phyloP scores from a whole-genome alignment of 2,329 filamentous ascomycete genomes.

The Aspergillus pseudoviridinutans region DNA sequence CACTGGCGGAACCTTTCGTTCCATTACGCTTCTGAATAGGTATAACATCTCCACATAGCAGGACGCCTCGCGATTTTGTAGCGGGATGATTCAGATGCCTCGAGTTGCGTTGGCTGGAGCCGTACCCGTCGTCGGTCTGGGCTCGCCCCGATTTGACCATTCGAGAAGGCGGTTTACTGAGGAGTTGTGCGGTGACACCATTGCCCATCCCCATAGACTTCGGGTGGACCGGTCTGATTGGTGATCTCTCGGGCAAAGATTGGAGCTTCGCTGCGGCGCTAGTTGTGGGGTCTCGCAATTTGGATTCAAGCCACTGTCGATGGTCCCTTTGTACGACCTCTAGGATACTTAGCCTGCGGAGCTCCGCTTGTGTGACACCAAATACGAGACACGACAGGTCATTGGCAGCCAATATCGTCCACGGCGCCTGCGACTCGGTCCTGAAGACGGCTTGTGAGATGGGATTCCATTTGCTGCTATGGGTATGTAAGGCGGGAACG shows the following conservation, averaged over 20 bases:
- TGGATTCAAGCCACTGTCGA: constrained; percentile 83
- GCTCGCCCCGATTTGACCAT: constrained; percentile 44
- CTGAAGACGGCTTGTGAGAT: constrained; percentile 96
- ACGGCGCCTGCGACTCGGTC: constrained; percentile 83
- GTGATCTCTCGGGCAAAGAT: constrained; percentile 33
- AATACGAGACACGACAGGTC: constrained; percentile 97
- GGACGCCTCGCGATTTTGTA: constrained; percentile 77
- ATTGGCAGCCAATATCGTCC: constrained; percentile 95
- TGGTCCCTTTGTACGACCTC: constrained; percentile 91
- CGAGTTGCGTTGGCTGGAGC: constrained; percentile 45
- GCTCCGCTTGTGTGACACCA: constrained; percentile 94
- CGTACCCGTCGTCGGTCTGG: constrained; percentile 57
- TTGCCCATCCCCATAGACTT: constrained; percentile 62
- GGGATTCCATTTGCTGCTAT: constrained; percentile 84
- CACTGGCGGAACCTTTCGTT: constrained; percentile 81
- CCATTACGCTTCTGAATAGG: constrained; percentile 96
- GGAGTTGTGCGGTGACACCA: constrained; percentile 80
- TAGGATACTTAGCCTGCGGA: constrained; percentile 89
- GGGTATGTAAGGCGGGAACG: constrained; percentile 67
- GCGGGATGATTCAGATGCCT: constrained; percentile 63
- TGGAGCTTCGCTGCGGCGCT: constrained; percentile 40
- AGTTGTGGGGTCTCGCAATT: constrained; percentile 63
- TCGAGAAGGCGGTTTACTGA: constrained; percentile 73
- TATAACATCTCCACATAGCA: constrained; percentile 96
- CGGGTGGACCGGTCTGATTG: constrained; percentile 31